Evolutionary conservation across 352 stramenopile species (phyloP), one percentile per base, ranked within the genome.

Genomic region (Pythium myriotylum): DNA sequence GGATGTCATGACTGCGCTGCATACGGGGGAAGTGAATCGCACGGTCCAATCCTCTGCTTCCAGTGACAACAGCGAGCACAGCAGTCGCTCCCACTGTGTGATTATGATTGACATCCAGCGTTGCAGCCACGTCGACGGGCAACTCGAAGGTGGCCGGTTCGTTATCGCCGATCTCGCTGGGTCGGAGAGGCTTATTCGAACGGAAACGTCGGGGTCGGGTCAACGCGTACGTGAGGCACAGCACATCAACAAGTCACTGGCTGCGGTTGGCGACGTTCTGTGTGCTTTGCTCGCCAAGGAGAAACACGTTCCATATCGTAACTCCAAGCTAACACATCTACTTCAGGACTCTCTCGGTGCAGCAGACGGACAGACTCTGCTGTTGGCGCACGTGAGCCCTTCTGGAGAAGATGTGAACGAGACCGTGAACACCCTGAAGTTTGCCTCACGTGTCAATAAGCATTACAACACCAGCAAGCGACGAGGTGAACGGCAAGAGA

Each of bases 301-400:
- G 20, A 91, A 92, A 23, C 84, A 94, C 62, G 75, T 95, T 3
- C 86, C 85, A 46, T 95, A 87, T 54, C 74, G 87, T 13, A 94
- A 95, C 53, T 89, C 83, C 12, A 95, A 95, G 67, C 76, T 95
- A 22, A 95, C 87, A 19, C 82, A 93, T 58, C 57, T 95, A 59
- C 67, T 95, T 26, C 86, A 94, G 53, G 83, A 93, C 41, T 89
- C 81, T 26, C 56, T 93, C 12, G 76, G 77, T 9, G 72, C 62
- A 14, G 40, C 65, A 2, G 54, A 74, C 24, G 84, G 68, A 47
- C 73, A 75, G 22, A 77, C 75, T 37, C 56, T 93, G 22, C 56
- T 93, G 52, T 53, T 93, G 3, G 74, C 91, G 2, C 84, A 93
- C 37, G 78, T 93, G 37, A 88, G 74, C 26, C 73, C 84, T 0